A percentile compares a stretch with the other conserved stretches of the same genome.
phyloP scores from a whole-genome alignment of 2,329 filamentous ascomycete genomes.

The Penicillium nordicum region DNA sequence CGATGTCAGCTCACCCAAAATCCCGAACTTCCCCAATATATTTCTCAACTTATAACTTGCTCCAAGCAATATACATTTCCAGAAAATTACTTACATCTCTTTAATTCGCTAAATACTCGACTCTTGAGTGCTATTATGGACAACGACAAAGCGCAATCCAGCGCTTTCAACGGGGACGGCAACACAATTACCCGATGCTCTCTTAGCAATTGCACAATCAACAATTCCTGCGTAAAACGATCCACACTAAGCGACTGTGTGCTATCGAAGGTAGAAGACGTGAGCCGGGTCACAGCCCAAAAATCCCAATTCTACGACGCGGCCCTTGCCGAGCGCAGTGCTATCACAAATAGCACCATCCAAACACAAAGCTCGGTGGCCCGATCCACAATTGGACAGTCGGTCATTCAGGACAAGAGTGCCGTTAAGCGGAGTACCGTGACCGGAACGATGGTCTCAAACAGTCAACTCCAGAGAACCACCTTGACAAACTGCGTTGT shows the following conservation, averaged over 20 bases:
- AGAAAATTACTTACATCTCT: not conserved
- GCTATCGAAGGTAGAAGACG: slow-evolving; percentile 13
- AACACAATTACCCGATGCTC: slow-evolving; percentile 19
- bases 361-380: slow-evolving; percentile 8
- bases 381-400: slow-evolving; percentile 13
- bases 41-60: not conserved
- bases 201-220: slow-evolving; percentile 16
- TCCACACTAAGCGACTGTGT: slow-evolving; percentile 15
- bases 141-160: not conserved
- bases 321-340: slow-evolving; percentile 11
- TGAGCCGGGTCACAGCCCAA: slow-evolving; percentile 7
- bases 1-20: not conserved
- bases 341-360: slow-evolving; percentile 16
- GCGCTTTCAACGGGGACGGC: not conserved
- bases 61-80: no score
- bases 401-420: slow-evolving; percentile 12
- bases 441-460: slow-evolving; percentile 2
- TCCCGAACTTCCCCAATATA: not conserved
- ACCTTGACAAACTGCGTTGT: slow-evolving; percentile 23
- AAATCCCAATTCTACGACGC: slow-evolving; percentile 16
- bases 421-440: slow-evolving; percentile 14
- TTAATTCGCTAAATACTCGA: not conserved
- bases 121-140: not conserved
- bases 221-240: slow-evolving; percentile 11
- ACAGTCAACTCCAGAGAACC: slow-evolving; percentile 12